These are phyloP conservation scores for Ajuga reptans DNA, from an alignment of 305 asterid species.

Conservation along the genomic window DNA sequence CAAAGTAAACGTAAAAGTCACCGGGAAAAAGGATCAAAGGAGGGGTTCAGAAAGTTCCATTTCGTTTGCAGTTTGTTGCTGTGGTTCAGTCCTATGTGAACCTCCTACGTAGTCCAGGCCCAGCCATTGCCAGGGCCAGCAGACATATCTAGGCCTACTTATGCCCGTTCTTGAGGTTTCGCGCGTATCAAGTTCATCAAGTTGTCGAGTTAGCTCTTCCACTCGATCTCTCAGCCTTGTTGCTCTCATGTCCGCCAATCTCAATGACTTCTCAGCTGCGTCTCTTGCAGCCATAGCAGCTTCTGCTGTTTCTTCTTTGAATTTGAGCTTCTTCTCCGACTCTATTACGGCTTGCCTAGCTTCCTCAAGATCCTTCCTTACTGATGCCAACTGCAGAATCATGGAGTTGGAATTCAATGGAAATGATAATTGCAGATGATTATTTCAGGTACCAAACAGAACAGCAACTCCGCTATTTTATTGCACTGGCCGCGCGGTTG, in stretches of 20 bases:
- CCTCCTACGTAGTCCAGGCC: conserved; percentile 80
- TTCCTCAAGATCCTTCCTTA: conserved; percentile 72
- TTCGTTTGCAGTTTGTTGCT: conserved; percentile 55
- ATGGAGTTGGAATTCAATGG: conserved; percentile 8
- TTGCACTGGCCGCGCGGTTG: neutral
- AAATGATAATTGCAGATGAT: neutral
- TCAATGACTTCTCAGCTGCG: conserved; percentile 88
- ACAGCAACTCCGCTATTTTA: neutral
- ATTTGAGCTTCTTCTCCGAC: conserved; percentile 74
- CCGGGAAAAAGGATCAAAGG: conserved; percentile 36
- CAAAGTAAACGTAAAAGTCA: neutral
- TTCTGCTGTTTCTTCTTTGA: conserved; percentile 87
- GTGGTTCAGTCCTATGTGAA: conserved; percentile 35
- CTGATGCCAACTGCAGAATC: conserved; percentile 58
- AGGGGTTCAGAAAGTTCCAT: conserved; percentile 99
- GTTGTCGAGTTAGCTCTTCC: conserved; percentile 84
- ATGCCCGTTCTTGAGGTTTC: conserved; percentile 48
- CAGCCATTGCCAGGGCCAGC: conserved; percentile 99
- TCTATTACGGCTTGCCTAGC: conserved; percentile 63
- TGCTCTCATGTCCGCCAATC: conserved; percentile 76
- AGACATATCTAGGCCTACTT: conserved; percentile 60
- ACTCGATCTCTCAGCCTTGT: conserved; percentile 78
- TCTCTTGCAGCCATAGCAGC: conserved; percentile 98
- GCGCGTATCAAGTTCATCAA: conserved; percentile 61
- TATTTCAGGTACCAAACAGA: too few relatives aligned